Evolutionary conservation across 2,329 filamentous ascomycete genomes (phyloP), one percentile per base, ranked within the genome.

Genomic region (Lachnellula subtilissima): DNA sequence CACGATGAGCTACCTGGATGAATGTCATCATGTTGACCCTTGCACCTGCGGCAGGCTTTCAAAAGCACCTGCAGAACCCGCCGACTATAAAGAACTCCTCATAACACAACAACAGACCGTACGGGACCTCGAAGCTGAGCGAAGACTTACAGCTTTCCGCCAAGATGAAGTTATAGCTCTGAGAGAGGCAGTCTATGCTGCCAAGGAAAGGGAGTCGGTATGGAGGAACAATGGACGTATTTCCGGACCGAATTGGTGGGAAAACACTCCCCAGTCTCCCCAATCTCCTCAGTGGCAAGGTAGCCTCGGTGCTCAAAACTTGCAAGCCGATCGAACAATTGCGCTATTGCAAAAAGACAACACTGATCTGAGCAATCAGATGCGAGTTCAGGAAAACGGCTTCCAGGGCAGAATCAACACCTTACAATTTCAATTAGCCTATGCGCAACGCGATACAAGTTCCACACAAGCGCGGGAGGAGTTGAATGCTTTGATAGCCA

Each of bases 1-100:
- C 5, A 46, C 48, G 5, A 7, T 22, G 7, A 19, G 17, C n/a
- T n/a, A 48, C 14, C 35, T 39, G 5, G 9, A 37, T 15, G 46
- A 9, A 12, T 55, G 53, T 23, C 48, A 52, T 19, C 53, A 55
- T 42, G 35, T 55, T 40, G 32, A 19, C 11, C 2, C 42, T 6
- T 55, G 53, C 19, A 14, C 19, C n/a, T 55, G 53, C 42, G 22
- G 19, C 14, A n/a, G 22, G 9, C 28, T 32, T 32, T 32, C 28
- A 4, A 12, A 32, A 11, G 28, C 28, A 32, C 9, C 28, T 35
- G 23, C 9, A 17, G 5, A 45, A 15, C 11, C 28, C 36, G 35
- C 36, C 22, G 7, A 17, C n/a, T n/a, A 9, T 9, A 23, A 23
- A 7, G 25, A 52, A 35, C 9, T 45, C 15, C 15, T 25, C 14